Evolutionary conservation across 2,329 filamentous ascomycete species (phyloP), one percentile per base, ranked within the genome.

Genomic region (Neurospora crassa): DNA sequence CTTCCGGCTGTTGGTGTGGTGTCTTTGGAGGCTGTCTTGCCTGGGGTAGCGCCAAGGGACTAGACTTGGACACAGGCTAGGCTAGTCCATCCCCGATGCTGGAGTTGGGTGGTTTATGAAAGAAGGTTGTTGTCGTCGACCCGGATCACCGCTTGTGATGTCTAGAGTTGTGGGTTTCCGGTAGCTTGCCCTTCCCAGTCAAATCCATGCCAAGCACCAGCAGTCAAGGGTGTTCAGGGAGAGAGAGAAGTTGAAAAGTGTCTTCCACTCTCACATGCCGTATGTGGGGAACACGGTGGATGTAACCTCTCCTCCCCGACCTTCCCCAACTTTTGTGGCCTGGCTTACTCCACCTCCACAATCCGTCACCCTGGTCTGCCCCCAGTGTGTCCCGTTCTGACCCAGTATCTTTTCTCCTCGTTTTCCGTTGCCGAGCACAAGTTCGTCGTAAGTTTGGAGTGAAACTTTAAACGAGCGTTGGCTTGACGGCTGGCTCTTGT

Each of bases 251-350:
- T 63, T n/a, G 20, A 53, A 24, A 11, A 20, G 43, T 47, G 3
- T 47, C 43, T 47, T 45, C 43, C 43, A 47, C 10, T 47, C 43
- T 47, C 53, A 34, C 29, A 37, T 4, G 8, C 53, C 53, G 29
- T 63, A 59, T 34, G 53, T 34, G 53, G 53, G 18, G 53, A 63
- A 63, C 53, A 63, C 34, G 53, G 53, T 18, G 53, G 14, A 63
- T 63, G 53, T 63, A 63, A 63, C 68, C 67, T 47, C 43, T 70
- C 71, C 74, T 45, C 43, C 69, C 71, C 74, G 75, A 76, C 41
- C 70, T 74, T 75, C 75, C 75, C 75, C 74, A 76, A 75, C 73
- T 76, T 75, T 72, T 71, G 5, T 12, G 47, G 14, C 24, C 24
- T 34, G 53, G 4, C 24, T 63, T 63, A 63, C 29, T 63, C 53